Base-by-base conservation (phyloP, 352 stramenopile genomes). In the Phytophthora podocarpi region DNA sequence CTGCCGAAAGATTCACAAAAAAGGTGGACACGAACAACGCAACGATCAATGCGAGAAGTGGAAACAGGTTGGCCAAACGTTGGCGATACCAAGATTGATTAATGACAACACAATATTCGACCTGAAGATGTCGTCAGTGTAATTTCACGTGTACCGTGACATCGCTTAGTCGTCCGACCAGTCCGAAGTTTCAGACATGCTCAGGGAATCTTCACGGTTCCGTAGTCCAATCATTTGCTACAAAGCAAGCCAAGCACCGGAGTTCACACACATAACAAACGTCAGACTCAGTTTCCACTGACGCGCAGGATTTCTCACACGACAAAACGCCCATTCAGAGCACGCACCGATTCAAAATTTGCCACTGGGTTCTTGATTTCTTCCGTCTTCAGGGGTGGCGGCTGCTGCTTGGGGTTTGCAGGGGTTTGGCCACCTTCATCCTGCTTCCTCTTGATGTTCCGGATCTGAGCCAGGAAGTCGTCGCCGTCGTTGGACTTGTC, bases 141-240 rank as follows among this genome's bases (percentile, higher is more conserved):
- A 53, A 51, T 32, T 68, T 47, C 24, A 46, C 42, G 37, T 26
- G 56, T 42, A 18, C 18, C 31, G 18, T n/a, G 6, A 13, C 30
- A 37, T 7, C n/a, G n/a, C n/a, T 60, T 71, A 93, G 11, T 95
- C 80, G 43, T 96, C 87, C 18, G 87, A 96, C 87, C 87, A 96
- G 56, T 96, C 87, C 3, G 87, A 96, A 6, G 83, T 82, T 60
- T 93, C 83, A 12, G 85, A 94, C 76, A 96, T 79, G 41, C 81
- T 91, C 45, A 96, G 50, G 26, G 87, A 96, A 50, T 89, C 83
- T 26, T 74, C 66, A 18, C 84, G 82, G 50, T 89, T 72, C n/a
- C 85, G 85, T 15, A 96, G 48, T 23, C 87, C 87, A 32, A 88
- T 62, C 69, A 96, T 94, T 91, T 93, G 83, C 87, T 96, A 57